Base-by-base conservation (phyloP, 257 asterid species). In the Anisodus tanguticus region DNA sequence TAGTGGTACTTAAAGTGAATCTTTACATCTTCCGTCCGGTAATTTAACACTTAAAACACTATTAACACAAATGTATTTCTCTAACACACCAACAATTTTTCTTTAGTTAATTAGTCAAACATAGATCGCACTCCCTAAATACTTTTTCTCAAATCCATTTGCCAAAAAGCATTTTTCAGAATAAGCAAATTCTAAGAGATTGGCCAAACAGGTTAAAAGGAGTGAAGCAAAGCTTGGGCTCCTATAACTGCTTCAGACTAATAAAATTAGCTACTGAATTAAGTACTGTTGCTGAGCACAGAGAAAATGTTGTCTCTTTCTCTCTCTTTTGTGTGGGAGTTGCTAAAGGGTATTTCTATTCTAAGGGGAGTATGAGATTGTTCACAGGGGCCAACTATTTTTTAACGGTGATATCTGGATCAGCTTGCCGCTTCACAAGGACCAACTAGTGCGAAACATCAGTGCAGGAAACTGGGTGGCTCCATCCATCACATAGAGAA, bases 391-490 rank as follows among this genome's bases (percentile, higher is more conserved):
- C 35, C 35, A 31, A 31, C 35, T 31, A 31, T 31, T 31, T 31
- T 31, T 31, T 31, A 1, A 31, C 35, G 35, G 35, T 31, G 35
- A 31, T 31, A 31, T 31, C 35, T 31, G 35, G 35, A 6, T 19
- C 47, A 68, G 51, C 22, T 68, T 68, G 43, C 10, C 51, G 8
- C 76, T 4, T 70, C 35, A 76, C 22, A 76, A 7, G 13, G 81
- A 76, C 81, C 81, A 95, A 84, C 87, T 90, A 8, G 97, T 89
- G 62, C 92, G 91, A 62, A 95, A 90, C 93, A 88, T 86, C 59
- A 94, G 70, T 82, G 92, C 92, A 5, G 99, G 97, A 84, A 93
- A 85, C 74, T 86, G 95, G 68, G 94, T 89, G 13, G 76, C 57
- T 45, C 97, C 92, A n/a, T 90, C 95, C 69, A 84, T 90, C 12